A percentile compares a stretch with the other conserved stretches of the same genome.
Conservation (phyloP, 2,329 filamentous ascomycete species). For the Clarireedia hainanense region DNA sequence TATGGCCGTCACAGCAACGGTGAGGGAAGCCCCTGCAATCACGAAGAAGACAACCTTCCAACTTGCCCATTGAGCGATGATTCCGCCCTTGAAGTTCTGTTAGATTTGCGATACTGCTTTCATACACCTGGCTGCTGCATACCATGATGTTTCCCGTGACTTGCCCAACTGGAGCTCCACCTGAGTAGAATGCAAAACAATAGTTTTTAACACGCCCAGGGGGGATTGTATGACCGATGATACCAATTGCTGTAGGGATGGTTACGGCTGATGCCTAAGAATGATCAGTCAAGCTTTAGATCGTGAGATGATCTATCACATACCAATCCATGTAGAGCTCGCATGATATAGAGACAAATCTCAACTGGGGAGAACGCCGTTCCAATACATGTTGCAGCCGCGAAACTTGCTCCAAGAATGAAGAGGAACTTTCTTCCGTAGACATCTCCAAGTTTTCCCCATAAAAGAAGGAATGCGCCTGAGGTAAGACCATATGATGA, state of each 20-base stretch:
- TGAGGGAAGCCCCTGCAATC: slow-evolving; percentile 51
- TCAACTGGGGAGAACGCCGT: slow-evolving; percentile 60
- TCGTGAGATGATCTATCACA: slow-evolving; percentile 7
- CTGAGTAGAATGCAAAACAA: slow-evolving; percentile 57
- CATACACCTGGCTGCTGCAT: neutral
- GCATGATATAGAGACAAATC: slow-evolving; percentile 59
- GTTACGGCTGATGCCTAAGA: slow-evolving; percentile 46
- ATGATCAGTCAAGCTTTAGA: neutral
- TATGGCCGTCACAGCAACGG: slow-evolving; percentile 46
- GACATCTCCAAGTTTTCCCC: slow-evolving; percentile 43
- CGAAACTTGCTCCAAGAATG: slow-evolving; percentile 47
- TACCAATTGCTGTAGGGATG: slow-evolving; percentile 63
- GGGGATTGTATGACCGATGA: slow-evolving; percentile 58
- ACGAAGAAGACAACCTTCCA: slow-evolving; percentile 65
- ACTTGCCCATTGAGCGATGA: slow-evolving; percentile 52
- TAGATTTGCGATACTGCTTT: neutral
- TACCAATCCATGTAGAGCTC: slow-evolving; percentile 57
- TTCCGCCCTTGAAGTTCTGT: slow-evolving; percentile 41
- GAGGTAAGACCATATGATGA: slow-evolving; percentile 35
- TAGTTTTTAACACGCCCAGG: slow-evolving; percentile 64
- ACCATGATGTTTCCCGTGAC: slow-evolving; percentile 49
- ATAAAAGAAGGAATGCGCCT: slow-evolving; percentile 41
- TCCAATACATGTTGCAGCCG: slow-evolving; percentile 48
- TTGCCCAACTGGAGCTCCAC: slow-evolving; percentile 56
- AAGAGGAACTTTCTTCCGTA: slow-evolving; percentile 40